Evolutionary conservation across 2,329 filamentous ascomycete genomes (phyloP), one percentile per base, ranked within the genome.

Genomic region (Hypoxylon sp.): DNA sequence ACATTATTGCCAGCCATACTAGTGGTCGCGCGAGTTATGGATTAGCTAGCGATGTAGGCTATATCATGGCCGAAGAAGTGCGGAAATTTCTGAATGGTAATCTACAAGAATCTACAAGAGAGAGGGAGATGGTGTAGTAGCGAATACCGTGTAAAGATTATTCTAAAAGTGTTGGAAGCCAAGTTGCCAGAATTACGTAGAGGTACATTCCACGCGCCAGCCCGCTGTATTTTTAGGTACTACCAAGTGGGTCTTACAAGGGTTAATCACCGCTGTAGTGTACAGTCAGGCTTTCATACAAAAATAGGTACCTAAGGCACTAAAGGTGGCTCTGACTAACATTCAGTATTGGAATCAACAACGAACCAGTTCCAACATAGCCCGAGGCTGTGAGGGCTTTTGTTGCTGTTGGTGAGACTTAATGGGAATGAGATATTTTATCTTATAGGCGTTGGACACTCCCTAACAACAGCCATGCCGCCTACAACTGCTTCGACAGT

Each of bases 1-100:
- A 87, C 73, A 59, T 82, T 79, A 33, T 65, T 77, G 46, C 66
- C 53, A 22, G 86, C 86, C 86, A 88, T 88, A 17, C 59, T 42
- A 54, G 58, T 64, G 61, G 56, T 62, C 40, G 55, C 48, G 50
- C 49, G 30, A 20, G 50, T 60, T 54, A 48, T 49, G 49, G 49
- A 13, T 46, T 64, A 46, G 49, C 13, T 17, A 27, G 59, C 5
- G 50, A 59, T 13, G 22, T 25, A 54, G 33, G 13, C 35, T 69
- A 72, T 66, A 69, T 71, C 70, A 75, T 73, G 68, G 66, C 62
- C 30, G 20, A 46, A 33, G 13, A 33, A 46, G 3, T 25, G 17
- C 51, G 30, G 6, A 27, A 17, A 31, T 27, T 30, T 51, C 44
- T 8, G 48, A 27, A 13, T 25, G n/a, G 25, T 49, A 10, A 13